phyloP scores from a whole-genome alignment of 2,329 filamentous ascomycete genomes.

The Amphichorda felina region DNA sequence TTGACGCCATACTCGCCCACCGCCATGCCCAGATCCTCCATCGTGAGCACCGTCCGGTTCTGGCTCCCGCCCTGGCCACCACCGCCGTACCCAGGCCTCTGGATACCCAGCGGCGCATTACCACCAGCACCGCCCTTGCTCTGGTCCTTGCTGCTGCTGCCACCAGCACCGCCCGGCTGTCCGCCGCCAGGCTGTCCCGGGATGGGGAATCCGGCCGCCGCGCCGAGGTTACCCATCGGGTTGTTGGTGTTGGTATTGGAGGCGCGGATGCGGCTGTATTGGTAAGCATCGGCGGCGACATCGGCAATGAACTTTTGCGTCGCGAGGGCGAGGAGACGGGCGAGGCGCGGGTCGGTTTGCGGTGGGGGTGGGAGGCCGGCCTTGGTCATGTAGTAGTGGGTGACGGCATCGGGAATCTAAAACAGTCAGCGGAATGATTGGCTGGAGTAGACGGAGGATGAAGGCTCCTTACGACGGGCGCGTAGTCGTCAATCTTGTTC shows the following conservation, averaged over 20 bases:
- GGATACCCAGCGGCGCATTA: constrained; percentile 53
- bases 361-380: constrained; percentile 88
- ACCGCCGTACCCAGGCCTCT: constrained; percentile 71
- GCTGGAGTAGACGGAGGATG: not conserved
- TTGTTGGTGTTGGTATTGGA: constrained; percentile 79
- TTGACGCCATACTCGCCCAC: constrained; percentile 97
- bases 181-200: constrained; percentile 46
- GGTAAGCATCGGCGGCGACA: constrained; percentile 93
- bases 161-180: constrained; percentile 25
- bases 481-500: constrained; percentile 95
- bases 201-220: constrained; percentile 56
- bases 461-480: constrained; percentile 72
- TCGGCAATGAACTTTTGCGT: constrained; percentile 98
- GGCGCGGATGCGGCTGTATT: constrained; percentile 92
- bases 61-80: constrained; percentile 81
- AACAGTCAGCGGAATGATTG: not conserved
- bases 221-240: constrained; percentile 77
- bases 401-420: constrained; percentile 94
- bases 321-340: constrained; percentile 88
- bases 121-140: constrained; percentile 25
- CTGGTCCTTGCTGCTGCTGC: constrained; percentile 33
- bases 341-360: constrained; percentile 79
- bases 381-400: constrained; percentile 94
- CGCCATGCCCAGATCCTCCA: constrained; percentile 98
- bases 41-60: constrained; percentile 88